Percentiles rank a stretch among this genome's conserved stretches.
phyloP scores from a whole-genome alignment of 148 eudicot genomes.

The Cornus suecica region DNA sequence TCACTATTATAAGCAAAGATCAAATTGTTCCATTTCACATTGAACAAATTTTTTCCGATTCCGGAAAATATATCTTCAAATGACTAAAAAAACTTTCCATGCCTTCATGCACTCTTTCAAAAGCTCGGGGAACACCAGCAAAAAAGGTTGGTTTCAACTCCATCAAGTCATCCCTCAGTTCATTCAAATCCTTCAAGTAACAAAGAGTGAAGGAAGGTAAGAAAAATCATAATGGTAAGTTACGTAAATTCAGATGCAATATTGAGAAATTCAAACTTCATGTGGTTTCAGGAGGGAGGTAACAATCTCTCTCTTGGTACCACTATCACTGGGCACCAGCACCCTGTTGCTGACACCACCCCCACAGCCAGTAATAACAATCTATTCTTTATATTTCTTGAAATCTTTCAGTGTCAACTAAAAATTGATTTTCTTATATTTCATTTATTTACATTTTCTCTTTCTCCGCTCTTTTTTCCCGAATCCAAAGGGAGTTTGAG shows the following conservation, averaged over 20 bases:
- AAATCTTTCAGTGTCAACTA: neutral
- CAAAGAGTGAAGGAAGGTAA: conserved; percentile 5
- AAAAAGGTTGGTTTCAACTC: conserved; percentile 91
- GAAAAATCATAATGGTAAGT: neutral
- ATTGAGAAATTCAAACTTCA: neutral
- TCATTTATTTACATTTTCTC: neutral
- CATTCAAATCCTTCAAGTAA: conserved; percentile 66
- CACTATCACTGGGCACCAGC: neutral
- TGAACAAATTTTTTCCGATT: too few species aligned
- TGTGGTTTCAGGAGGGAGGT: conserved; percentile 5
- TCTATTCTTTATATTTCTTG: neutral
- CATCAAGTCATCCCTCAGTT: conserved; percentile 68
- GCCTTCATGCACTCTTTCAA: conserved; percentile 91
- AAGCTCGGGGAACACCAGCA: conserved; percentile 93
- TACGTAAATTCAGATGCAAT: neutral
- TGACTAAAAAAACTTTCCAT: conserved; percentile 16
- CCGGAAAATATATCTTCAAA: conserved; percentile 2
- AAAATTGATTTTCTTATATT: neutral
- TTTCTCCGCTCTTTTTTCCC: conserved; percentile 4
- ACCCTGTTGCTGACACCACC: neutral
- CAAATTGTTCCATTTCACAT: neutral
- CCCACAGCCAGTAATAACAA: neutral
- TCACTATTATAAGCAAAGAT: neutral
- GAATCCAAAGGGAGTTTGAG: neutral
- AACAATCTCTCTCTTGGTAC: neutral